Base-by-base conservation (phyloP, 495 filamentous ascomycete species). In the Talaromyces wortmannii region DNA sequence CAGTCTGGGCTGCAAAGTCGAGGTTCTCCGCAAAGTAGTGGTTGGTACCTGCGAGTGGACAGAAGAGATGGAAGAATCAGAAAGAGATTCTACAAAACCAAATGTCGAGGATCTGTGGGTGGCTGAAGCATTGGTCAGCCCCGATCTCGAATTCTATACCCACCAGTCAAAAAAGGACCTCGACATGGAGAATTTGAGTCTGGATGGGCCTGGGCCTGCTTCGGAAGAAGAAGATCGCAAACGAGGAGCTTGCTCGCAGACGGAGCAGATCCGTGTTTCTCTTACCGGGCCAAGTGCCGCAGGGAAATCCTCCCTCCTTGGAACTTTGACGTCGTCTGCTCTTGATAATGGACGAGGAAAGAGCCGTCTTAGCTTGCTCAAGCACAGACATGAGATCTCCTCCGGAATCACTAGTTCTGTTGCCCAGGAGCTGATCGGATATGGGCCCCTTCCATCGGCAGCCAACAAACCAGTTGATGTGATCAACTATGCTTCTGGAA, bases 401-500 rank as follows among this genome's bases (percentile, higher is more conserved):
- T 92, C 91, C 4, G 94, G 94, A 0, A 78, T 96, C 55, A 98
- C 95, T 12, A 95, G 90, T 63, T 97, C 92, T 6, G 84, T 98
- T 12, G 84, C 92, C 4, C 91, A 95, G 63, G 94, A 97, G 66
- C 78, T 98, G 7, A 82, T 97, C 55, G 94, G 95, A 16, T 97
- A 97, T 67, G 18, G 47, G 7, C 48, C 63, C 8, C 69, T 69
- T 12, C 55, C 63, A 50, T 44, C 48, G 6, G 55, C 63, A 3
- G 52, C 60, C 15, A 55, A 65, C 6, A 64, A 61, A 12, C 53
- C 57, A 11, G 68, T 70, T n/a, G 70, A 80, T 32, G 83, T 97
- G 45, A 76, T 97, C 69, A 97, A 96, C 61, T 97, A 92, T 66
- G 84, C 88, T 0, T 83, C 87, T 52, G 85, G 83, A 16, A 90